phyloP scores from a whole-genome alignment of 345 rosid genomes.

The Bruguiera sexangula region DNA sequence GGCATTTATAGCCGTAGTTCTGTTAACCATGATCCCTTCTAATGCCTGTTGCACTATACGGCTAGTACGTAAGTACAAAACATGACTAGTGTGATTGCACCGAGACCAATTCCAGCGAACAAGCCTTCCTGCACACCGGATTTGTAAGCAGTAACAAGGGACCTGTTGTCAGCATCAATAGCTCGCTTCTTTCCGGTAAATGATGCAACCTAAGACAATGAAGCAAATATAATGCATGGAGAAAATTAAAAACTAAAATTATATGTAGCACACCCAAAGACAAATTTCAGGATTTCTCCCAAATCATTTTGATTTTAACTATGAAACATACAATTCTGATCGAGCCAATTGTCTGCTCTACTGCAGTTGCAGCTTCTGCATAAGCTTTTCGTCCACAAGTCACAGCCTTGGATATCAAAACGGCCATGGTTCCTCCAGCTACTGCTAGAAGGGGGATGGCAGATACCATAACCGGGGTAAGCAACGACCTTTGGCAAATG shows the following conservation, averaged over 20 bases:
- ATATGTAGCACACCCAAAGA: neutral
- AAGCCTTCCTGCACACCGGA: slow-evolving; percentile 53
- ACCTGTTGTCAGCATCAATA: slow-evolving; percentile 39
- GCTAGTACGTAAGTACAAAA: slow-evolving; percentile 51
- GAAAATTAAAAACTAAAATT: neutral
- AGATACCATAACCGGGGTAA: slow-evolving; percentile 62
- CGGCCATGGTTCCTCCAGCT: slow-evolving; percentile 52
- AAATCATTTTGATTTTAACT: no score
- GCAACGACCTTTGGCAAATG: slow-evolving; percentile 74
- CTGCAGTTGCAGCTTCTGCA: slow-evolving; percentile 65
- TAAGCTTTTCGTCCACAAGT: slow-evolving; percentile 66
- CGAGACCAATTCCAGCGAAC: slow-evolving; percentile 50
- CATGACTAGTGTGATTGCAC: slow-evolving; percentile 28
- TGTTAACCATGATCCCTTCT: slow-evolving; percentile 73
- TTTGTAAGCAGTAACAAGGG: slow-evolving; percentile 42
- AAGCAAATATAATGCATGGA: neutral
- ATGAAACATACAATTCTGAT: slow-evolving; percentile 60
- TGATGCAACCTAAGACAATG: slow-evolving; percentile 52
- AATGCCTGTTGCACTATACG: slow-evolving; percentile 82
- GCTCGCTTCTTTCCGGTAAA: slow-evolving; percentile 66
- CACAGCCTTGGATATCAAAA: slow-evolving; percentile 47
- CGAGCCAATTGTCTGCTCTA: slow-evolving; percentile 73
- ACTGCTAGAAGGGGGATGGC: slow-evolving; percentile 63
- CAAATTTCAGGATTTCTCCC: no score
- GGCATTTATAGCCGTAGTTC: slow-evolving; percentile 79